Evolutionary conservation across 2,329 filamentous ascomycete genomes (phyloP).

Genomic region (Colletotrichum chlorophyti): DNA sequence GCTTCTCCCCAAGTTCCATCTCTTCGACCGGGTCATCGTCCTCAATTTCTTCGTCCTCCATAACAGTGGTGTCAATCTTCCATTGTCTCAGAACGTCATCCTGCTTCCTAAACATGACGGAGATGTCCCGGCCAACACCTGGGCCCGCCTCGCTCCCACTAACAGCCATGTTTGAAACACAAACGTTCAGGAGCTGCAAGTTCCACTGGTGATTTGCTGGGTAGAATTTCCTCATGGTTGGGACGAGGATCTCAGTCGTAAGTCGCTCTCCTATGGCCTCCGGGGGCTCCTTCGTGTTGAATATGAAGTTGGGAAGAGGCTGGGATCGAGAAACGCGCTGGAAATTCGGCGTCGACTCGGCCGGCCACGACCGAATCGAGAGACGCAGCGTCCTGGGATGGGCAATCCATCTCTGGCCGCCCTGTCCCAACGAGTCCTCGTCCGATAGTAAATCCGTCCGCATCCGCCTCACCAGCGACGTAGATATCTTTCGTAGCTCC

Average conservation of each 20-base stretch:
- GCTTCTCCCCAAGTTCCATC: slow-evolving; percentile 37
- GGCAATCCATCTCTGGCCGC: slow-evolving; percentile 70
- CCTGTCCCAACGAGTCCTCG: slow-evolving; percentile 44
- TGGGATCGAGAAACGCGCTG: slow-evolving; percentile 78
- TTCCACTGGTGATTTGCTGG: slow-evolving; percentile 75
- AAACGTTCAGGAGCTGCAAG: slow-evolving; percentile 83
- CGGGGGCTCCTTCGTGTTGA: slow-evolving; percentile 64
- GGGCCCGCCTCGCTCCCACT: slow-evolving; percentile 56
- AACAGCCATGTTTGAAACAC: slow-evolving; percentile 82
- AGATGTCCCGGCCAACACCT: slow-evolving; percentile 77
- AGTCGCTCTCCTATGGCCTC: slow-evolving; percentile 71
- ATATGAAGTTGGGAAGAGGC: slow-evolving; percentile 76
- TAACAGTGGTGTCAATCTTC: slow-evolving; percentile 52
- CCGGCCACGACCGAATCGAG: slow-evolving; percentile 69
- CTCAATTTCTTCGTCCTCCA: slow-evolving; percentile 14
- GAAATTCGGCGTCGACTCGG: slow-evolving; percentile 62
- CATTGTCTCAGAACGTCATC: slow-evolving; percentile 73
- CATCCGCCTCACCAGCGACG: slow-evolving; percentile 80
- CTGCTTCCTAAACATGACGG: slow-evolving; percentile 81
- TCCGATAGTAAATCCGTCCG: slow-evolving; percentile 73
- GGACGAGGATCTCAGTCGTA: slow-evolving; percentile 71
- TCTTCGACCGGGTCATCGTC: slow-evolving; percentile 17
- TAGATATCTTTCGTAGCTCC: slow-evolving; percentile 73
- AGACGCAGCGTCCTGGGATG: slow-evolving; percentile 83
- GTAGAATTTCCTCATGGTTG: slow-evolving; percentile 78